phyloP scores from a whole-genome alignment of 345 rosid species.

The Lenwebbia sp. region DNA sequence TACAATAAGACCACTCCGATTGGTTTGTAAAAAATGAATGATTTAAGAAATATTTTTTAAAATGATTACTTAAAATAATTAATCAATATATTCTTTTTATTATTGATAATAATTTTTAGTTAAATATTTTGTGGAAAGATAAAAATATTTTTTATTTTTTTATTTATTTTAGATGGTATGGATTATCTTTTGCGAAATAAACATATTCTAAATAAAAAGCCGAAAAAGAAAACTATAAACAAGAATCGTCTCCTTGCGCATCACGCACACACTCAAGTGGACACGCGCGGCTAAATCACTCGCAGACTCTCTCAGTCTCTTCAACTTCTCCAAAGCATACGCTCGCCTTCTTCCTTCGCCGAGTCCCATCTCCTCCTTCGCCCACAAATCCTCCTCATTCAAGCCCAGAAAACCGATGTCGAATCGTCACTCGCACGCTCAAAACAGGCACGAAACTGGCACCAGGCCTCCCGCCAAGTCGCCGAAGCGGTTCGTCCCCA shows the following conservation, averaged over 20 bases:
- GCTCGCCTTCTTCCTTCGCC: not conserved
- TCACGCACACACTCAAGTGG: not conserved
- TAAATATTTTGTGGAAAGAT: not conserved
- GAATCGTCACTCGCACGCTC: constrained; percentile 20
- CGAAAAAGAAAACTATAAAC: not conserved
- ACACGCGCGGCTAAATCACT: not conserved
- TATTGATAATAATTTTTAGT: not conserved
- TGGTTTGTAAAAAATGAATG: not conserved
- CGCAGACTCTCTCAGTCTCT: not conserved
- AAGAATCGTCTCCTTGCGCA: not conserved
- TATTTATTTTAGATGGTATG: not conserved
- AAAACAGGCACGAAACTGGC: constrained; percentile 11
- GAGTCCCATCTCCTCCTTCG: not conserved
- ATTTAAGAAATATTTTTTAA: not conserved
- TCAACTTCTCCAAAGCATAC: not conserved
- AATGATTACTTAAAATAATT: not conserved
- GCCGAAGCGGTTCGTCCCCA: constrained; percentile 44
- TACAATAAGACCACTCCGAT: not conserved
- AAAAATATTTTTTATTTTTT: not conserved
- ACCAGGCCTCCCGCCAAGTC: constrained; percentile 20
- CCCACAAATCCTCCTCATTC: not conserved
- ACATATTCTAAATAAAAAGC: not conserved
- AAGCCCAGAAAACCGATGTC: constrained; percentile 27
- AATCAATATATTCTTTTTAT: not conserved
- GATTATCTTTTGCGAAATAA: not conserved